Evolutionary conservation across 2,329 filamentous ascomycete species (phyloP), one percentile per base, ranked within the genome.

Genomic region (Arthrobotrys musiformis): DNA sequence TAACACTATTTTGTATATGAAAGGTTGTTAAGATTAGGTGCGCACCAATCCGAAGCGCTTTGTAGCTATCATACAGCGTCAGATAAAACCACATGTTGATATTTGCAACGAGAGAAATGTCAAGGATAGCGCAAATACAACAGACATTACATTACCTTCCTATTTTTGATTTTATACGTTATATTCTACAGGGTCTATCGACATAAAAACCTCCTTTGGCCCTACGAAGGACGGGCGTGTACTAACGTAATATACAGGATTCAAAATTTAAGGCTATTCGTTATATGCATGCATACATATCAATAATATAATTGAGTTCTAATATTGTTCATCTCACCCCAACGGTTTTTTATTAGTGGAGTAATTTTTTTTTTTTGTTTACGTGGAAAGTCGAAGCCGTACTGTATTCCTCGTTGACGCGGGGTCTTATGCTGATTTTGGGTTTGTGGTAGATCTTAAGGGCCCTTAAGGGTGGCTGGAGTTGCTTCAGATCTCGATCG

Each of bases 331-430:
- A 7, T n/a, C 28, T 35, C 17, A 8, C 48, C 22, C 19, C 58
- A 62, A 62, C 56, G n/a, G 1, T 40, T 61, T 42, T 61, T 42
- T 19, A 15, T n/a, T 56, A 50, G 46, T 50, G 22, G 48, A 26
- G 22, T 35, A 6, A 35, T 35, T 40, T 40, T n/a, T n/a, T 15
- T 54, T 17, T 17, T 24, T 33, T 22, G 11, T 52, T 24, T n/a
- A 22, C n/a, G 30, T 58, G 13, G 19, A 26, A 24, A 22, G 9
- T 24, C 19, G 61, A 15, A 24, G 37, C 15, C 30, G 15, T 60
- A 48, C 66, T 42, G 54, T 22, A 35, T 56, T 40, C 68, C 68
- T 46, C 26, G 24, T 35, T 52, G 40, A 28, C 24, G 40, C 68
- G 68, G 68, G 40, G 44, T 48, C 26, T 44, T 46, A 64, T 44